Conservation (phyloP, 768 basidiomycete genomes). For the Lentinula sp. region DNA sequence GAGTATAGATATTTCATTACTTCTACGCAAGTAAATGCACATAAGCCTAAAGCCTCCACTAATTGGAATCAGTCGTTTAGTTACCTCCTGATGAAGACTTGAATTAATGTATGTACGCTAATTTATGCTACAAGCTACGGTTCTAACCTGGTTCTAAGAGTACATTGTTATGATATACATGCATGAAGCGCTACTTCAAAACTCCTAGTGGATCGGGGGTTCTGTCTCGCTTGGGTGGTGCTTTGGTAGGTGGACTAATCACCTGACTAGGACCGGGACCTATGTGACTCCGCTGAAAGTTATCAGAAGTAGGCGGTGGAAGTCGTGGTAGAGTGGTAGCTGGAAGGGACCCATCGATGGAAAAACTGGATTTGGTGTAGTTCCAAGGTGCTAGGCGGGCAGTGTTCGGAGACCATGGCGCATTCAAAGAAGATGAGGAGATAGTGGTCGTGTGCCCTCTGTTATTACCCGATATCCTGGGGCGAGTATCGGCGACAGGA, state of each 20-base stretch:
- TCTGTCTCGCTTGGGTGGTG: not conserved
- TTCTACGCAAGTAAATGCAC: too few relatives aligned
- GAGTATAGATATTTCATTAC: too few relatives aligned
- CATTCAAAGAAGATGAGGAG: slow-evolving; percentile 5
- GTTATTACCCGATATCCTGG: slow-evolving; percentile 1
- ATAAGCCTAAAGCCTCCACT: too few relatives aligned
- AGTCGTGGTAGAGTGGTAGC: slow-evolving; percentile 42
- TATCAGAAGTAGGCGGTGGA: slow-evolving; percentile 44
- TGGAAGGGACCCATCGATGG: slow-evolving; percentile 22
- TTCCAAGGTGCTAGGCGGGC: slow-evolving; percentile 48
- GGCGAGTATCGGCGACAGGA: slow-evolving; percentile 32
- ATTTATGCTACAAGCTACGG: too few relatives aligned
- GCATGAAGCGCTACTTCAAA: slow-evolving; percentile 4
- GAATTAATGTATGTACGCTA: too few relatives aligned
- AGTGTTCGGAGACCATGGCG: slow-evolving; percentile 12
- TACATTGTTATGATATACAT: not conserved
- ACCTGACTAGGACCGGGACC: not conserved
- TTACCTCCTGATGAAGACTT: too few relatives aligned
- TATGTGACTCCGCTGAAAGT: slow-evolving; percentile 19
- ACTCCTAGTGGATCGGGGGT: slow-evolving; percentile 14
- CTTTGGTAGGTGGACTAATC: not conserved
- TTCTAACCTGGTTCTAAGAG: not conserved
- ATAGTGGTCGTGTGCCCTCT: slow-evolving; percentile 6
- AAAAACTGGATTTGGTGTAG: slow-evolving; percentile 48
- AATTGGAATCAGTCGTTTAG: too few relatives aligned